Conservation (phyloP, 148 eudicot genomes). For the Hydrangea macrophylla region DNA sequence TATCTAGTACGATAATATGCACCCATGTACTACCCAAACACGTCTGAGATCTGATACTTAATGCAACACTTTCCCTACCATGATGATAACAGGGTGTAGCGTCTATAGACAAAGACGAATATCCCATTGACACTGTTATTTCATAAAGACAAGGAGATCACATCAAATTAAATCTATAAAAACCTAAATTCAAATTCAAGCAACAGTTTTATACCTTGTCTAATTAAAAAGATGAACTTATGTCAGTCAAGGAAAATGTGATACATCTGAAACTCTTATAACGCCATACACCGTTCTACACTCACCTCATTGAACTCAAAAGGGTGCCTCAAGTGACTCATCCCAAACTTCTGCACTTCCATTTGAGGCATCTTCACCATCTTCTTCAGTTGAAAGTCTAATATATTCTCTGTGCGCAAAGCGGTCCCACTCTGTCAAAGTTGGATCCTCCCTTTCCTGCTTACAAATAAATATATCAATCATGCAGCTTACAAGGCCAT, state of each 20-base stretch:
- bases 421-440: slow-evolving; percentile 76
- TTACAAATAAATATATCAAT: slow-evolving; percentile 10
- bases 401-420: slow-evolving; percentile 73
- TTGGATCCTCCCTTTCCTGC: slow-evolving; percentile 71
- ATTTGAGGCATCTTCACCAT: slow-evolving; percentile 66
- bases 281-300: background rate
- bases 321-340: slow-evolving; percentile 78
- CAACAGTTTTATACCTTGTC: background rate
- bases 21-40: too few relatives aligned
- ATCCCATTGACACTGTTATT: background rate
- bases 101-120: too few relatives aligned
- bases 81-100: too few relatives aligned
- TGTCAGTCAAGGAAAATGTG: background rate
- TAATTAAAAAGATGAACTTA: background rate
- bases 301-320: slow-evolving; percentile 36
- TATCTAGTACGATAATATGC: too few relatives aligned
- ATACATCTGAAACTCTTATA: background rate
- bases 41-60: too few relatives aligned
- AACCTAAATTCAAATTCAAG: background rate
- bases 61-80: too few relatives aligned
- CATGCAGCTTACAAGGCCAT: slow-evolving; percentile 6
- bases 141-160: background rate
- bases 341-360: slow-evolving; percentile 81
- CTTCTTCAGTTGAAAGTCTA: slow-evolving; percentile 75
- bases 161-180: background rate